Evolutionary conservation across 352 stramenopile species (phyloP).

Genomic region (Aphanomyces euteiches): DNA sequence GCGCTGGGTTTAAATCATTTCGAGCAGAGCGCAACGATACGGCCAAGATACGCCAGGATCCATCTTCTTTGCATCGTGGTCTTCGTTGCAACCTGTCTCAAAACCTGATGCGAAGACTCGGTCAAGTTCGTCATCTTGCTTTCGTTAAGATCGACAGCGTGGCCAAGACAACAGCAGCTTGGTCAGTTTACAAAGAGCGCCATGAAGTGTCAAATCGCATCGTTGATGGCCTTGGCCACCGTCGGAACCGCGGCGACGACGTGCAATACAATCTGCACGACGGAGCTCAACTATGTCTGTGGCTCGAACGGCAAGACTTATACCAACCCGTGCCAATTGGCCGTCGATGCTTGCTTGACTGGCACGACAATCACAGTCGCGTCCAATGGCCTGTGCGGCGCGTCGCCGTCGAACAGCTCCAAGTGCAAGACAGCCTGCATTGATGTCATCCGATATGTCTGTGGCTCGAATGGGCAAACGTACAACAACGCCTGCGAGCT

Average conservation of each 20-base stretch:
- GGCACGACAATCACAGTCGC: constrained; percentile 10
- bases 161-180: too few species aligned
- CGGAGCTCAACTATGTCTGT: constrained; percentile 6
- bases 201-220: too few species aligned
- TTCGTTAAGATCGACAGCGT: too few species aligned
- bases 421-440: constrained; percentile 29
- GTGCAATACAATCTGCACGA: not conserved
- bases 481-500: constrained; percentile 42
- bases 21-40: too few species aligned
- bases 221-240: not conserved
- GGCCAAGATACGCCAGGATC: too few species aligned
- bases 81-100: too few species aligned
- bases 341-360: constrained; percentile 13
- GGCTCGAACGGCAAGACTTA: constrained; percentile 25
- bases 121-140: too few species aligned
- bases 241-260: not conserved
- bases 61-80: too few species aligned
- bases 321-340: constrained; percentile 10
- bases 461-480: constrained; percentile 43
- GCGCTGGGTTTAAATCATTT: too few species aligned
- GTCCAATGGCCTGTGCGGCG: not conserved
- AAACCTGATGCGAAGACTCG: too few species aligned
- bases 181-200: too few species aligned
- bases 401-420: not conserved
- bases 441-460: constrained; percentile 39